Evolutionary conservation across 306 rosid species (phyloP).

Genomic region (Quercus dentata): DNA sequence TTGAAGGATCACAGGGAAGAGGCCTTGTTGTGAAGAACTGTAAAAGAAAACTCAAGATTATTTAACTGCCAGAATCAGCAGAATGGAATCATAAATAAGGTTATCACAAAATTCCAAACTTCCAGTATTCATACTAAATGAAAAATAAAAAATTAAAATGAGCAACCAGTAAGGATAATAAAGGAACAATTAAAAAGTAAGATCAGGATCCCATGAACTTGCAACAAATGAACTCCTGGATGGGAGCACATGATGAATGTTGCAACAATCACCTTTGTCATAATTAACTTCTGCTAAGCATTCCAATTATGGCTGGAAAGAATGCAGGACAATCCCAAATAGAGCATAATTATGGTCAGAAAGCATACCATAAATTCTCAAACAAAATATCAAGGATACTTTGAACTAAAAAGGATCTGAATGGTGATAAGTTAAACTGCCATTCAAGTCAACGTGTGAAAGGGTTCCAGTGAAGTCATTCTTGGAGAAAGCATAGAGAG

Average conservation of each 20-base stretch:
- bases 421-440: neutral
- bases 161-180: neutral
- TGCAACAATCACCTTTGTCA: neutral
- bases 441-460: neutral
- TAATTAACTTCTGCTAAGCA: neutral
- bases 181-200: neutral
- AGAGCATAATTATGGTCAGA: neutral
- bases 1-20: conserved; percentile 67
- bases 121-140: neutral
- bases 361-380: neutral
- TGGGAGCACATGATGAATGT: neutral
- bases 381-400: neutral
- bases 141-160: neutral
- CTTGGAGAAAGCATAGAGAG: neutral
- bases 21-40: conserved; percentile 77
- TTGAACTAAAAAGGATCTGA: neutral
- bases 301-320: neutral
- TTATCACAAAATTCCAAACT: neutral
- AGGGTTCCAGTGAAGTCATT: neutral
- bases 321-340: neutral
- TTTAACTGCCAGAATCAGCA: neutral
- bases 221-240: neutral
- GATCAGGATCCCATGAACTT: neutral
- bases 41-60: conserved; percentile 13
- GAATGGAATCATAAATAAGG: neutral